These are phyloP conservation scores for Coemansia interrupta DNA, from an alignment of 192 early-diverging fungal species.

Conservation along the genomic window DNA sequence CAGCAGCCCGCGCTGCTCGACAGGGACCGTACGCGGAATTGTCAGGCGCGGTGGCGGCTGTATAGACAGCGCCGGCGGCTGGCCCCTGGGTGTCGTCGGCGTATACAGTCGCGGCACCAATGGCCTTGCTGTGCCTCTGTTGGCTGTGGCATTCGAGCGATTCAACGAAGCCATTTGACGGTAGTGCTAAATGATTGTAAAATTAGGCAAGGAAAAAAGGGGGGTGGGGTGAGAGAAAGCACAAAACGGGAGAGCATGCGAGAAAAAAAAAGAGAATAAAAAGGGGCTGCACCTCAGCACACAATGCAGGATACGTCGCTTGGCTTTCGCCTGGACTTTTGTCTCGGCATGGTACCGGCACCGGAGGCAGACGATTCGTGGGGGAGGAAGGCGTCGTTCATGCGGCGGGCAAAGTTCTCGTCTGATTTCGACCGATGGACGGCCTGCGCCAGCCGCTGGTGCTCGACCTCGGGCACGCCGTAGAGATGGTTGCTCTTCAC, in stretches of 20 bases:
- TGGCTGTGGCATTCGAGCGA: constrained; percentile 52
- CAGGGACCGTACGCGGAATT: constrained; percentile 28
- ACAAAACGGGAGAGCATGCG: neutral
- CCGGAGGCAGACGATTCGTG: constrained; percentile 10
- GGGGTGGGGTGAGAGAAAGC: neutral
- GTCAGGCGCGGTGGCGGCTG: constrained; percentile 22
- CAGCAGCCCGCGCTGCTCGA: constrained; percentile 10
- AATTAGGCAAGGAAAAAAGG: neutral
- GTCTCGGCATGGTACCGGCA: neutral
- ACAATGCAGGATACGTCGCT: no score
- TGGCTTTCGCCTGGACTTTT: no score
- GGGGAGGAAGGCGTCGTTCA: constrained; percentile 28
- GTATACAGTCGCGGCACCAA: constrained; percentile 33
- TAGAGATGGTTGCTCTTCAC: constrained; percentile 17
- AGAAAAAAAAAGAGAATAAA: neutral
- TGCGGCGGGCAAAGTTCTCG: constrained; percentile 31
- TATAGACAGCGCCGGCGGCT: constrained; percentile 12
- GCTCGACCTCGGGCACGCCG: constrained; percentile 30
- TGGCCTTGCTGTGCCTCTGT: constrained; percentile 14
- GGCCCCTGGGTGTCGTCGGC: constrained; percentile 45
- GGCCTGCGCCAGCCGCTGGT: constrained; percentile 8
- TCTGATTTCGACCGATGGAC: constrained; percentile 16
- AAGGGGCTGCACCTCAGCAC: no score
- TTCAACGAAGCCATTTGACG: constrained; percentile 44
- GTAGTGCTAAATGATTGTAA: neutral